Percentiles rank a stretch among this genome's conserved stretches.
phyloP scores from a whole-genome alignment of 176 grass and related monocot species.

The Echinochloa phyllopogon region DNA sequence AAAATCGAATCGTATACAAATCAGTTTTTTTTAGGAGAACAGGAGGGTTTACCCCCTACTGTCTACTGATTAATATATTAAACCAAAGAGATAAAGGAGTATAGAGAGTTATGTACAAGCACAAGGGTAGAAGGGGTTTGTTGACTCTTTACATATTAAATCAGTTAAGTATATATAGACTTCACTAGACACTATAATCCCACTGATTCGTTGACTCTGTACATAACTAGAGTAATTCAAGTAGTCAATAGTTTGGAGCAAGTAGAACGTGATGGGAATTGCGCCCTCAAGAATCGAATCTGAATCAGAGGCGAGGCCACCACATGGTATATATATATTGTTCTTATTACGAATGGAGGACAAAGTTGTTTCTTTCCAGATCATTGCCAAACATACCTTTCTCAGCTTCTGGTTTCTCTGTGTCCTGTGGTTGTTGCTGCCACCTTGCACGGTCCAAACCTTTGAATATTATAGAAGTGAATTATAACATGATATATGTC shows the following conservation, averaged over 20 bases:
- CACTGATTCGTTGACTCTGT: neutral
- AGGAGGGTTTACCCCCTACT: too few relatives aligned
- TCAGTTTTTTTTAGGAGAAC: too few relatives aligned
- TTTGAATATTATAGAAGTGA: neutral
- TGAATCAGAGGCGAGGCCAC: neutral
- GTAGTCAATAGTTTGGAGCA: neutral
- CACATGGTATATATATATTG: neutral
- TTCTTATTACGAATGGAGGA: conserved; percentile 15
- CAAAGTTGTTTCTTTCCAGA: neutral
- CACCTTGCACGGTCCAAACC: conserved; percentile 22
- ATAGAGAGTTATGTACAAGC: too few relatives aligned
- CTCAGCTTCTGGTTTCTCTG: conserved; percentile 2
- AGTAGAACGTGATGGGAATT: neutral
- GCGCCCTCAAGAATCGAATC: neutral
- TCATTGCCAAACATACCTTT: neutral
- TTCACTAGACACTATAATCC: neutral
- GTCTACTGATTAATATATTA: too few relatives aligned
- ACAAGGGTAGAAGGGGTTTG: too few relatives aligned
- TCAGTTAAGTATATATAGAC: neutral
- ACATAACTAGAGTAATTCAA: neutral
- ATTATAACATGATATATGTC: neutral
- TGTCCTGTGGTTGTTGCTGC: conserved; percentile 11
- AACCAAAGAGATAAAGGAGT: too few relatives aligned
- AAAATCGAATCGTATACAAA: neutral
- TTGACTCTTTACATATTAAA: too few relatives aligned